phyloP scores from a whole-genome alignment of 768 basidiomycete species.

The Termitomyces sp. region DNA sequence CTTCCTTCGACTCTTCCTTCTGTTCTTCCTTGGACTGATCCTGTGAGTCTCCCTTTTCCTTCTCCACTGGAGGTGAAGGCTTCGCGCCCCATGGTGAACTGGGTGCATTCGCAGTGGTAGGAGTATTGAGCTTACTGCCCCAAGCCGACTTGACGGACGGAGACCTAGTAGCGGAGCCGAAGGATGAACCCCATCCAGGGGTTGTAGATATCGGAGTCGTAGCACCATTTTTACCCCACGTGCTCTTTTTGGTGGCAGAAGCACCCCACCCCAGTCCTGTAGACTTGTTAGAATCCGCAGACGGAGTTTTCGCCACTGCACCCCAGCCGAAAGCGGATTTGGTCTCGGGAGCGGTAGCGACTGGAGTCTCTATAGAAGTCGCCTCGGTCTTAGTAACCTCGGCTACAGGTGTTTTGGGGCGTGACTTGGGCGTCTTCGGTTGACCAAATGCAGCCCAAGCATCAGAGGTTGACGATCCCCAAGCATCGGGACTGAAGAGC shows the following conservation, averaged over 20 bases:
- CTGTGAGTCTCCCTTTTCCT: background rate
- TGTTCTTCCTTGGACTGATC: background rate
- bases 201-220: conserved; percentile 3
- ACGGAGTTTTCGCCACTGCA: conserved; percentile 5
- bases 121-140: conserved; percentile 10
- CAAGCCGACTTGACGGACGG: conserved; percentile 3
- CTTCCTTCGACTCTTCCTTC: background rate
- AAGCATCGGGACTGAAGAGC: conserved; percentile 5
- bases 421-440: conserved; percentile 12
- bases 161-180: conserved; percentile 5
- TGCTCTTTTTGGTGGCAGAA: conserved; percentile 3
- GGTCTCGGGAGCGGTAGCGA: background rate
- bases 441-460: conserved; percentile 6
- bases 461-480: conserved; percentile 1
- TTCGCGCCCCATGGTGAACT: conserved; percentile 12
- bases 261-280: conserved; percentile 8
- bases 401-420: conserved; percentile 7
- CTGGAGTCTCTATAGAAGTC: background rate
- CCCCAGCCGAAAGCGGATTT: conserved; percentile 5
- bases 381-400: conserved; percentile 7
- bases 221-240: conserved; percentile 3
- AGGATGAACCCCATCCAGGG: conserved; percentile 7
- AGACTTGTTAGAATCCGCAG: conserved; percentile 2
- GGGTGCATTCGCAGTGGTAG: conserved; percentile 2
- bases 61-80: background rate